phyloP scores from a whole-genome alignment of 2,329 filamentous ascomycete species.

The Penicillium sclerotiorum region DNA sequence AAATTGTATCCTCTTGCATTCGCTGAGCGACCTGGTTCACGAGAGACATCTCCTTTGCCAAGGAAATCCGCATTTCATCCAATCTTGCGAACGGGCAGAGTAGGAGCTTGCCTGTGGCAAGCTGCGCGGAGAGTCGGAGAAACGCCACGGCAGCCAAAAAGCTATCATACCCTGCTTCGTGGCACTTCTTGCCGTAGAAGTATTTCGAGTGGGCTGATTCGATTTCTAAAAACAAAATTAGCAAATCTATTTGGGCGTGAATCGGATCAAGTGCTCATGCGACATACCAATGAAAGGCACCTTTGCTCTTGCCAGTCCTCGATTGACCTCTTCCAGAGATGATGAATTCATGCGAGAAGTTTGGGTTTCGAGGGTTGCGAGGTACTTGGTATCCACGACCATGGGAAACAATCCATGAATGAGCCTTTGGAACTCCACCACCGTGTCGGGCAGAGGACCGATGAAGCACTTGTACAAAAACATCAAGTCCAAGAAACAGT shows the following conservation, averaged over 20 bases:
- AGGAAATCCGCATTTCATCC: neutral
- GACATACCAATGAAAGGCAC: slow-evolving; percentile 36
- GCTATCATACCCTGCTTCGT: slow-evolving; percentile 67
- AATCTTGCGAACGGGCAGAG: neutral
- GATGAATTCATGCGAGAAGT: slow-evolving; percentile 53
- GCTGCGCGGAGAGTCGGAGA: slow-evolving; percentile 57
- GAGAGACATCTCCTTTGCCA: neutral
- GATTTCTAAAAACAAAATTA: slow-evolving; percentile 32
- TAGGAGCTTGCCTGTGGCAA: slow-evolving; percentile 30
- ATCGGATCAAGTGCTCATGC: neutral
- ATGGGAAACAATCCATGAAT: slow-evolving; percentile 59
- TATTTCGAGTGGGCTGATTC: slow-evolving; percentile 38
- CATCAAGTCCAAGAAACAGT: slow-evolving; percentile 65
- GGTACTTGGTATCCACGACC: slow-evolving; percentile 65
- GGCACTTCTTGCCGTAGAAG: slow-evolving; percentile 30
- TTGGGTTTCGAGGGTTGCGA: slow-evolving; percentile 60
- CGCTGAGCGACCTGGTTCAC: neutral
- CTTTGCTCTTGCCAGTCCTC: slow-evolving; percentile 25
- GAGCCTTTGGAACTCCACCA: slow-evolving; percentile 56
- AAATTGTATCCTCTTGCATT: neutral
- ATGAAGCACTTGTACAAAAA: slow-evolving; percentile 64
- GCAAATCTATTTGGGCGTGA: neutral
- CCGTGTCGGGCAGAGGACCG: slow-evolving; percentile 57
- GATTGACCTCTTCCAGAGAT: slow-evolving; percentile 34
- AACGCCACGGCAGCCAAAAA: slow-evolving; percentile 62